phyloP scores from a whole-genome alignment of 2,329 filamentous ascomycete species.

The Fusarium mundagurra region DNA sequence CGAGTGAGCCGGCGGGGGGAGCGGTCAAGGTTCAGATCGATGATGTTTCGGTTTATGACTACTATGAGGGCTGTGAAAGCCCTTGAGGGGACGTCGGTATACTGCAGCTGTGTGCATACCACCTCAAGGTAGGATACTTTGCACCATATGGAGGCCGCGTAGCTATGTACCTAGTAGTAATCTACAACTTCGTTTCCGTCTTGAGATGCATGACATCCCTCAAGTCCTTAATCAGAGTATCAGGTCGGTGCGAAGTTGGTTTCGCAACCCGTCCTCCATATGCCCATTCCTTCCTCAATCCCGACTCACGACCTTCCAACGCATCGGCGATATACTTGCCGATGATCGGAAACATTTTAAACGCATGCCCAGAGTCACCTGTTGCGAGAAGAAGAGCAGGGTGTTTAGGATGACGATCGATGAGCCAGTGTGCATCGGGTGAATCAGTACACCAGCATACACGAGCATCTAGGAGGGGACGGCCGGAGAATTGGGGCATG shows the following conservation, averaged over 20 bases:
- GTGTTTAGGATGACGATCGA: not conserved
- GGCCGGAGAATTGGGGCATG: not conserved
- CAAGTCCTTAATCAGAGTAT: constrained; percentile 6
- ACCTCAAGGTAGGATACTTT: not conserved
- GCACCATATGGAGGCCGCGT: rapidly evolving
- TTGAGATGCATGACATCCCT: not conserved
- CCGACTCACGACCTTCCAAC: not conserved
- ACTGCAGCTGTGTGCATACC: not conserved
- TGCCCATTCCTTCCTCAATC: constrained; percentile 1
- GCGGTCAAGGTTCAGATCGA: not conserved
- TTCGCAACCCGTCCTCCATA: not conserved
- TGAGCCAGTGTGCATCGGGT: constrained; percentile 2
- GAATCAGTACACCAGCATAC: constrained; percentile 11
- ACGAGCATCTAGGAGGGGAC: not conserved
- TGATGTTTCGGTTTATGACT: not conserved
- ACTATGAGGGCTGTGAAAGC: not conserved
- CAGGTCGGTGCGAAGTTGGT: not conserved
- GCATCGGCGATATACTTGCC: not conserved
- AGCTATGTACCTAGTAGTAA: rapidly evolving
- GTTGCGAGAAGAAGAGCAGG: not conserved
- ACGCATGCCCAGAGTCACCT: not conserved
- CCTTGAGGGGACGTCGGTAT: not conserved
- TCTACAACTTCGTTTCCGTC: not conserved
- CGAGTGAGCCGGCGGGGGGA: not conserved
- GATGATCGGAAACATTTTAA: constrained; percentile 10